Base-by-base conservation (phyloP, 2,329 filamentous ascomycete species). In the Aspergillus sojae region DNA sequence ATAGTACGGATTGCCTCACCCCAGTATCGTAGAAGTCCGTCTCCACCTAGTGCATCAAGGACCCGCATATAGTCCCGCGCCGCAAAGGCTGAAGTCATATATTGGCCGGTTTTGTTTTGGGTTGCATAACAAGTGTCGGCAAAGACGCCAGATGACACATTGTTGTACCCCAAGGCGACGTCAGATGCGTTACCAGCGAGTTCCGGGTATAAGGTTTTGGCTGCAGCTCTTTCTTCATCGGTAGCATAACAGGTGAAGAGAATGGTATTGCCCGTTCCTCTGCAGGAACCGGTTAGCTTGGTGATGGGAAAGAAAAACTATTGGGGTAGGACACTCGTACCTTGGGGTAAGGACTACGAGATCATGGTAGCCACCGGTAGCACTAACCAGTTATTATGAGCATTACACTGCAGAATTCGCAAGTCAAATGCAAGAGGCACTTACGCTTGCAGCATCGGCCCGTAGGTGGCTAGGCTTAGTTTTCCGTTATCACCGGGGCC, bases 11-110 rank as follows among this genome's bases (percentile, higher is more conserved):
- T 10, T 4, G 19, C 12, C 10, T 52, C 36, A 50, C 79, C 80
- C 77, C 75, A 80, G 63, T 77, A 83, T 23, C 75, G 61, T 5
- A 81, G 62, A 46, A 79, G 36, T 0, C 77, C 77, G 50, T 80
- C 79, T 55, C 80, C 79, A 3, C 67, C 71, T 0, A 81, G 64
- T 0, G 79, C 78, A 46, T 83, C 81, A 1, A 79, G 79, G 50
- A 84, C 74, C 4, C 67, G 55, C 59, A 82, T 78, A 62, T 82
- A 71, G 62, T 85, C 82, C 23, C 81, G 68, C 0, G 76, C 82
- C 0, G 75, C 72, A 61, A 79, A 82, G 0, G 78, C 76, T 0
- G 80, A 82, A 7, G 81, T 79, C 5, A 83, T 66, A 9, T 79
- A 66, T 5, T 39, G 28, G 4, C 60, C 55, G 12, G 54, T 58